A percentile compares a stretch with the other conserved stretches of the same genome.
Evolutionary conservation across 805 yeast genomes (phyloP).

Genomic region (Candida krabiensis): DNA sequence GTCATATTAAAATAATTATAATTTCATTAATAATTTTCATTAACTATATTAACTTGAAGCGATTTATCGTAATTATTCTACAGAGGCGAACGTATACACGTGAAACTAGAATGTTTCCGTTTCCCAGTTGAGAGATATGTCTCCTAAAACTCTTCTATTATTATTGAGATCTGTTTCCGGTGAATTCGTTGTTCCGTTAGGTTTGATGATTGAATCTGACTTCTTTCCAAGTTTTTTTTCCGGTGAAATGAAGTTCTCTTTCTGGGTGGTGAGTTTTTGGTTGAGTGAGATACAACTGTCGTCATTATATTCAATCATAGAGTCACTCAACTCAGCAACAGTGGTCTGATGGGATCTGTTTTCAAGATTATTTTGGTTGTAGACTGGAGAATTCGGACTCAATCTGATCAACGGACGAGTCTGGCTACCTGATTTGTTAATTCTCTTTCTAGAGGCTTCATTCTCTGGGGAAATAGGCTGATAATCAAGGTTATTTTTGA

Average conservation of each 20-base stretch:
- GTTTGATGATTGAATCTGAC: not conserved
- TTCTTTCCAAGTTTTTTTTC: constrained; percentile 1
- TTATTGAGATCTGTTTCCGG: not conserved
- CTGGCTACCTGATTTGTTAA: too few species aligned
- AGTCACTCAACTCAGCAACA: constrained; percentile 30
- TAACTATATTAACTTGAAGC: not conserved
- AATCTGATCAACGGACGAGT: not conserved
- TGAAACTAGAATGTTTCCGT: constrained; percentile 18
- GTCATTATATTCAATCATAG: constrained; percentile 30
- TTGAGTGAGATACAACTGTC: constrained; percentile 4
- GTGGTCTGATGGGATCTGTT: constrained; percentile 2
- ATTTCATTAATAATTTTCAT: not conserved
- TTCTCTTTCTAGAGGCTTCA: not conserved
- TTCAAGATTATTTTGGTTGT: not conserved
- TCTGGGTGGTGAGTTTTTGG: constrained; percentile 1
- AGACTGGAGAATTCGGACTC: constrained; percentile 1
- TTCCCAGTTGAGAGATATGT: constrained; percentile 21
- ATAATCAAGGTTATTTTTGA: not conserved
- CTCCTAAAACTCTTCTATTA: constrained; percentile 5
- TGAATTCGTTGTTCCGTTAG: not conserved
- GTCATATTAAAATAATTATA: too few species aligned
- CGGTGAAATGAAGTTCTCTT: constrained; percentile 11
- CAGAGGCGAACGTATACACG: not conserved
- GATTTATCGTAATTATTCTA: not conserved
- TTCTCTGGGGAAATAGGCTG: not conserved